A percentile compares a stretch with the other conserved stretches of the same genome.
These are phyloP conservation scores for Pyricularia grisea DNA, from an alignment of 2,329 filamentous ascomycete genomes.

Conservation along the genomic window DNA sequence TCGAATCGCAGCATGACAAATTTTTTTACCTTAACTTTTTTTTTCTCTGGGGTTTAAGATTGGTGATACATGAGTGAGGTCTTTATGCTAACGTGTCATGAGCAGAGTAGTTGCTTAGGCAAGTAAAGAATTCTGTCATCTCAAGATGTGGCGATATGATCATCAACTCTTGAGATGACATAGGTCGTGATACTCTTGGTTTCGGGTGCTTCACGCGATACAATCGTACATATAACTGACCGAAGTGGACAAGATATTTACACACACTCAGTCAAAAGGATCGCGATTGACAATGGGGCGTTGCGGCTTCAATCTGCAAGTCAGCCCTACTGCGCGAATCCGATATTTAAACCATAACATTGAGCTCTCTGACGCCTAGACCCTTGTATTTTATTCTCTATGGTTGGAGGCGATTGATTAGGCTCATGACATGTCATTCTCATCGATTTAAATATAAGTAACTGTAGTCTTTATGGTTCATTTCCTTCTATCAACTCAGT, in stretches of 20 bases:
- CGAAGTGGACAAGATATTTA: too few relatives aligned
- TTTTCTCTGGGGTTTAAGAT: not conserved
- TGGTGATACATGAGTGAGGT: not conserved
- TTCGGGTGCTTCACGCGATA: too few relatives aligned
- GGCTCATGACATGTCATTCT: not conserved
- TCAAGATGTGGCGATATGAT: too few relatives aligned
- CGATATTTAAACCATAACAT: not conserved
- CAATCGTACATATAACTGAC: too few relatives aligned
- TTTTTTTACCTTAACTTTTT: not conserved
- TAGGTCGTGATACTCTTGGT: too few relatives aligned
- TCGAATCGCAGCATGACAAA: constrained; percentile 1
- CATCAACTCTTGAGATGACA: too few relatives aligned
- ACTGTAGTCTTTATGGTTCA: not conserved
- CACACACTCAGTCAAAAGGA: not conserved
- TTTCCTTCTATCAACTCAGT: not conserved
- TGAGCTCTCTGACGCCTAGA: constrained; percentile 5
- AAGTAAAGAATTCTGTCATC: not conserved
- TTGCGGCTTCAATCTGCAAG: constrained; percentile 4
- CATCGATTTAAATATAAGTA: not conserved
- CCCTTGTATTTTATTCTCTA: not conserved
- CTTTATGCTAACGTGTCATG: not conserved
- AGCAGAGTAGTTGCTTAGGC: not conserved
- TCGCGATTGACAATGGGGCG: constrained; percentile 4
- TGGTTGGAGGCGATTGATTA: constrained; percentile 5
- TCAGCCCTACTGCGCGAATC: constrained; percentile 4